A percentile compares a stretch with the other conserved stretches of the same genome.
Conservation (phyloP, 371 early-diverging fungal genomes). For the Zychaea mexicana region DNA sequence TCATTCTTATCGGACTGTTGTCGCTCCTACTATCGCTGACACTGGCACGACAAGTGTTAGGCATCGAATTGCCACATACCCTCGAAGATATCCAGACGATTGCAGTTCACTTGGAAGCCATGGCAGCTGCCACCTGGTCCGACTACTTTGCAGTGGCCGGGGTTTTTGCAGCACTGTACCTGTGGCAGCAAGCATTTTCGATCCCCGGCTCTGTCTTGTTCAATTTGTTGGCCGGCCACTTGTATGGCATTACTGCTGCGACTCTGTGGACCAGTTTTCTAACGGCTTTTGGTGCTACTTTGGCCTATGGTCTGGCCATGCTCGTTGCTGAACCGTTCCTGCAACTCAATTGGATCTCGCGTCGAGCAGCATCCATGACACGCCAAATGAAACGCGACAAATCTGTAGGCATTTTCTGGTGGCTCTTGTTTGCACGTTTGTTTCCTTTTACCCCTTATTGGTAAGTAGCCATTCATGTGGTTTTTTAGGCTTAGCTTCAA, state of each 20-base stretch:
- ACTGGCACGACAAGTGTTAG: constrained; percentile 36
- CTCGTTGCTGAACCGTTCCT: constrained; percentile 50
- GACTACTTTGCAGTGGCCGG: constrained; percentile 36
- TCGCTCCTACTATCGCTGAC: constrained; percentile 38
- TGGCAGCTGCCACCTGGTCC: constrained; percentile 32
- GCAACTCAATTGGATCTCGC: constrained; percentile 41
- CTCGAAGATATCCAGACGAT: constrained; percentile 39
- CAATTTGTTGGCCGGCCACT: constrained; percentile 45
- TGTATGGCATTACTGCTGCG: constrained; percentile 40
- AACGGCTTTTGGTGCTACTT: constrained; percentile 46
- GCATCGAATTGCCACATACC: constrained; percentile 43
- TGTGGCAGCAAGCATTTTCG: constrained; percentile 56
- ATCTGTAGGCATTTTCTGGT: constrained; percentile 46
- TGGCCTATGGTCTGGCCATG: constrained; percentile 43
- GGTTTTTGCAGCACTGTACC: constrained; percentile 47
- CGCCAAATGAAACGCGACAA: constrained; percentile 34
- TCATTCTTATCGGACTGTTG: constrained; percentile 32
- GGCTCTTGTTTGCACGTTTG: constrained; percentile 46
- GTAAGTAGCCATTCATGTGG: constrained; percentile 16
- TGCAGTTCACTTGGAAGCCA: constrained; percentile 36
- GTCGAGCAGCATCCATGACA: constrained; percentile 29
- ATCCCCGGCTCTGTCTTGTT: constrained; percentile 52
- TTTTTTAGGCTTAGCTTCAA: neutral
- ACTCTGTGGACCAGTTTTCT: constrained; percentile 45
- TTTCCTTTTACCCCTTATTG: constrained; percentile 58